Evolutionary conservation across 163 green algal species (phyloP), one percentile per base, ranked within the genome.

Genomic region (Scenedesmus sp.): DNA sequence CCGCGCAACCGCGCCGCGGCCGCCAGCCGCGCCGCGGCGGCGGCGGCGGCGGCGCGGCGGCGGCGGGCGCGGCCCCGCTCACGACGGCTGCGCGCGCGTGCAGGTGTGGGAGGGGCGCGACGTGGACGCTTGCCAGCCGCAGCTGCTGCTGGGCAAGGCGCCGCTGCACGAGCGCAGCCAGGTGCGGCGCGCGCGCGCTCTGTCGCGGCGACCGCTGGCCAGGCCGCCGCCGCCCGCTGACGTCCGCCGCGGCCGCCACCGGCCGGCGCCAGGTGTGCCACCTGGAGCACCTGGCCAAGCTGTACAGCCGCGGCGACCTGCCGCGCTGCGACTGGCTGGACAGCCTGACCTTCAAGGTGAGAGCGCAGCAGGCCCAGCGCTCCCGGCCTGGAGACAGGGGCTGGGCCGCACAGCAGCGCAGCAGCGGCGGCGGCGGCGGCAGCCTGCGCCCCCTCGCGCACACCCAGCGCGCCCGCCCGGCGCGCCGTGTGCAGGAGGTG

Each of bases 261-360:
- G 24, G 44, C 24, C 72, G 73, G 7, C 50, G 72, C 31, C 47
- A 64, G 34, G 71, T 86, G 36, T 74, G 83, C 14, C 78, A 83
- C 0, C 64, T 97, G 82, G 86, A 95, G 78, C 87, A 90, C 75
- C 77, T 91, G 53, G 65, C 91, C 45, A 88, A 89, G 47, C 81
- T 86, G 60, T 95, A 93, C 66, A 84, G 91, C 51, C 63, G 92
- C 1, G 89, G 92, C 4, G 92, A 97, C 78, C 74, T 96, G 45
- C 57, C 70, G 13, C 77, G 36, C 80, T 78, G 60, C 53, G 78
- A 89, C 0, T 96, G 92, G 93, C 86, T 97, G 67, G 93, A 97
- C 83, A 50, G 58, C 0, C 80, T 96, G 18, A 83, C 88, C 0
- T 75, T 92, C n/a, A 64, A 69, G 44, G 80, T 88, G n/a, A n/a